Evolutionary conservation across 139 green algal genomes (phyloP), one percentile per base, ranked within the genome.

Genomic region (Raphidocelis subcapitata): DNA sequence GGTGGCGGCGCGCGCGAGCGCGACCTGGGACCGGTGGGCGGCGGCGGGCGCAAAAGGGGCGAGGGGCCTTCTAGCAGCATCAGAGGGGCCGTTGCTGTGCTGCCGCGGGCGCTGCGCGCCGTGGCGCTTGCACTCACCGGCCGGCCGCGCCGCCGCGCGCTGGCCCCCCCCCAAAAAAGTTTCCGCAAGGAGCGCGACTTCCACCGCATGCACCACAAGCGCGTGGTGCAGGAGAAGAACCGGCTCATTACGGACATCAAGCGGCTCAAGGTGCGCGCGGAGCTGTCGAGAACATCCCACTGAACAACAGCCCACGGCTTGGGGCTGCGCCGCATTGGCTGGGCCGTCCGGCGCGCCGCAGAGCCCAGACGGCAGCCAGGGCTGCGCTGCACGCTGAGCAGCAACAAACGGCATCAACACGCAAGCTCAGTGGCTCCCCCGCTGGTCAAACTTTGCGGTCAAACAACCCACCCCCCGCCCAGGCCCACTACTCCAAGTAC

Each of bases 191-290:
- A 97, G 88, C 82, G 92, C 0, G 92, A 97, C 77, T 92, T 94
- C 67, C 92, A 97, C 67, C 80, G 89, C 47, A 93, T 97, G 90
- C 92, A 97, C 69, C 90, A 97, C 86, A 94, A 94, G 81, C 85
- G 92, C 18, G 86, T 97, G 62, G 82, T 80, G 32, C 92, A 97
- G 77, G 91, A 97, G 67, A 97, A 97, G 84, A 95, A 94, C 76
- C 88, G 86, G 79, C 89, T 97, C 36, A 84, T 94, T 5, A 82
- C 72, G 28, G 90, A 95, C 76, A 89, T 97, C 59, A 90, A 89
- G 67, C 79, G 87, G 21, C 75, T 97, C 36, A 94, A 88, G 74
- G 79, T 81, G 36, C 15, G 65, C 31, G 28, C 18, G 66, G 29
- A n/a, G n/a, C n/a, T n/a, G n/a, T n/a, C n/a, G n/a, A n/a, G n/a